phyloP scores from a whole-genome alignment of 768 basidiomycete genomes.

The Pulveroboletus sp. region DNA sequence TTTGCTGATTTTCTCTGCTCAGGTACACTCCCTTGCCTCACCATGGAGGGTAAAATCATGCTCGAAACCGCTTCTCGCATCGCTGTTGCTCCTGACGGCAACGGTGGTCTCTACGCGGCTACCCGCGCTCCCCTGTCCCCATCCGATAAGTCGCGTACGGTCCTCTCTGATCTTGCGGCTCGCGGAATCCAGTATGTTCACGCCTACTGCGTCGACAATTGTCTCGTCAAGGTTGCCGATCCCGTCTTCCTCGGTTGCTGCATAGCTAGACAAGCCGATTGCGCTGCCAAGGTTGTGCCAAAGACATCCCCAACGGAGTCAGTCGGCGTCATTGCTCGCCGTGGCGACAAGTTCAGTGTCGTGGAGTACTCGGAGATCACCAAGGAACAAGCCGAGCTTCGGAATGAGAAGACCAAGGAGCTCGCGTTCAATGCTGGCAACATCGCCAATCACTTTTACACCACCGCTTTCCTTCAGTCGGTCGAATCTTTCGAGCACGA shows the following conservation, averaged over 20 bases:
- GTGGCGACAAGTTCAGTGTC: conserved; percentile 82
- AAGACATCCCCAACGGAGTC: conserved; percentile 84
- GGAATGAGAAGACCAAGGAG: conserved; percentile 64
- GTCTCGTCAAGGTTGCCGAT: conserved; percentile 94
- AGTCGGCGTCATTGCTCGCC: conserved; percentile 89
- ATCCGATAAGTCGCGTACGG: conserved; percentile 57
- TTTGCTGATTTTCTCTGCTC: conserved; percentile 3
- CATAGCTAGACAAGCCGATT: conserved; percentile 83
- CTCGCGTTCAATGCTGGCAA: conserved; percentile 92
- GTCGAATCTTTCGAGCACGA: conserved; percentile 80
- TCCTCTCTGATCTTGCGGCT: conserved; percentile 74
- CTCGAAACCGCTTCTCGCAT: conserved; percentile 74
- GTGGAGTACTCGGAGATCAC: conserved; percentile 98
- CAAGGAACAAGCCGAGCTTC: conserved; percentile 77
- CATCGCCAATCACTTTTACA: conserved; percentile 98
- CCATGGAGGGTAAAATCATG: conserved; percentile 90
- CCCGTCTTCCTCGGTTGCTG: conserved; percentile 96
- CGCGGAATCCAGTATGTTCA: conserved; percentile 87
- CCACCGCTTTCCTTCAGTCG: conserved; percentile 72
- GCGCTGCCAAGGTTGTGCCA: conserved; percentile 94
- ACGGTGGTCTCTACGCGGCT: conserved; percentile 95
- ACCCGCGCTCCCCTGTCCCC: conserved; percentile 72
- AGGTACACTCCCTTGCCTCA: conserved; percentile 95
- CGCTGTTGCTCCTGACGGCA: conserved; percentile 97
- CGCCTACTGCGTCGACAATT: conserved; percentile 98